Evolutionary conservation across 257 asterid species (phyloP).

Genomic region (Vinca minor): DNA sequence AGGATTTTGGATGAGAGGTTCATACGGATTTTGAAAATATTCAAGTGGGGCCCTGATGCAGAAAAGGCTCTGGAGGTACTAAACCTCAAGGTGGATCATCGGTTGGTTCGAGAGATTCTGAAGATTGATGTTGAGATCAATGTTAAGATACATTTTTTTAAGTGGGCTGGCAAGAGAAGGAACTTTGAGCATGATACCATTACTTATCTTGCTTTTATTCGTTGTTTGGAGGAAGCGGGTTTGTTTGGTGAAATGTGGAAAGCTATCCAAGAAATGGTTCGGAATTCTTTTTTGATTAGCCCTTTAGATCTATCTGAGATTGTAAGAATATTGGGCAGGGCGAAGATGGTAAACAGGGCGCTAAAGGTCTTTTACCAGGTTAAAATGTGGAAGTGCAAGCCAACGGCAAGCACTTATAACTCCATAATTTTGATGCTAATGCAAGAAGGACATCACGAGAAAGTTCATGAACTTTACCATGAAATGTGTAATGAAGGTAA

Average conservation of each 20-base stretch:
- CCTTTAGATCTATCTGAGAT: slow-evolving; percentile 63
- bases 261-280: slow-evolving; percentile 67
- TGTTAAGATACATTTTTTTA: slow-evolving; percentile 72
- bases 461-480: slow-evolving; percentile 70
- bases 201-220: slow-evolving; percentile 62
- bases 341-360: slow-evolving; percentile 76
- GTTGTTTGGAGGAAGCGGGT: slow-evolving; percentile 60
- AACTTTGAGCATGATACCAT: slow-evolving; percentile 66
- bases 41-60: slow-evolving; percentile 93
- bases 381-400: slow-evolving; percentile 66
- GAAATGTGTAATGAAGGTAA: slow-evolving; percentile 75
- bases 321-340: slow-evolving; percentile 52
- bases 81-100: slow-evolving; percentile 56
- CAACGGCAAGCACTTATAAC: slow-evolving; percentile 69
- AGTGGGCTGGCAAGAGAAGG: slow-evolving; percentile 84
- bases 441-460: slow-evolving; percentile 76
- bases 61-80: slow-evolving; percentile 84
- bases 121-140: slow-evolving; percentile 67
- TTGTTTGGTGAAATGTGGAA: slow-evolving; percentile 73
- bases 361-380: slow-evolving; percentile 61
- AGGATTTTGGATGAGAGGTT: slow-evolving; percentile 80
- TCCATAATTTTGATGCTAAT: slow-evolving; percentile 80
- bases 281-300: slow-evolving; percentile 42
- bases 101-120: slow-evolving; percentile 70
- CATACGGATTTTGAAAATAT: slow-evolving; percentile 74